These are phyloP conservation scores for Vararia minispora DNA, from an alignment of 768 basidiomycete species.

Conservation along the genomic window DNA sequence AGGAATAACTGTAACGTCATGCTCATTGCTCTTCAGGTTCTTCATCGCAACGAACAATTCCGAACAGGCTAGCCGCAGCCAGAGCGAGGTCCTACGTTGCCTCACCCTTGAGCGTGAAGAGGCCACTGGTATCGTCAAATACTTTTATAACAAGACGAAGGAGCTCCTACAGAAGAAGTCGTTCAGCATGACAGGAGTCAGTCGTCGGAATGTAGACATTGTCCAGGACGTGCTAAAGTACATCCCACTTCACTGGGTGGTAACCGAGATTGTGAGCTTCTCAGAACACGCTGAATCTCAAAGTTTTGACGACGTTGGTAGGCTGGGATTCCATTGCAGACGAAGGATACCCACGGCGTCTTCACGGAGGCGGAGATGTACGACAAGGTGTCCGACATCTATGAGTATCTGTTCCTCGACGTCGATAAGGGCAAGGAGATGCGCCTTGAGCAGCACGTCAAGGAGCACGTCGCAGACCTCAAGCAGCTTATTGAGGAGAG, in stretches of 20 bases:
- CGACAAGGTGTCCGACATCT: constrained; percentile 56
- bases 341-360: constrained; percentile 37
- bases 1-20: neutral
- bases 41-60: constrained; percentile 42
- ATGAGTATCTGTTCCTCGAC: constrained; percentile 75
- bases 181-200: constrained; percentile 44
- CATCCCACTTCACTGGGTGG: constrained; percentile 61
- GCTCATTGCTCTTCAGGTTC: constrained; percentile 35
- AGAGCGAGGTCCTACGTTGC: constrained; percentile 33
- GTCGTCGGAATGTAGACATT: constrained; percentile 47
- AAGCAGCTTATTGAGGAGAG: constrained; percentile 43
- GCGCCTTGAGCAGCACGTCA: constrained; percentile 40
- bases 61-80: constrained; percentile 29
- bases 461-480: constrained; percentile 41
- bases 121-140: constrained; percentile 39
- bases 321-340: constrained; percentile 68
- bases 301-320: constrained; percentile 18
- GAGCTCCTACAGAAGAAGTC: constrained; percentile 44
- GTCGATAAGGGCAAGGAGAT: constrained; percentile 48
- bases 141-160: constrained; percentile 56
- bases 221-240: constrained; percentile 56
- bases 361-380: constrained; percentile 56
- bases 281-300: neutral
- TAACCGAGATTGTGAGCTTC: constrained; percentile 50
- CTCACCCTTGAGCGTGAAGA: constrained; percentile 37